Conservation (phyloP, 805 yeast genomes). For the Komagataella populi region DNA sequence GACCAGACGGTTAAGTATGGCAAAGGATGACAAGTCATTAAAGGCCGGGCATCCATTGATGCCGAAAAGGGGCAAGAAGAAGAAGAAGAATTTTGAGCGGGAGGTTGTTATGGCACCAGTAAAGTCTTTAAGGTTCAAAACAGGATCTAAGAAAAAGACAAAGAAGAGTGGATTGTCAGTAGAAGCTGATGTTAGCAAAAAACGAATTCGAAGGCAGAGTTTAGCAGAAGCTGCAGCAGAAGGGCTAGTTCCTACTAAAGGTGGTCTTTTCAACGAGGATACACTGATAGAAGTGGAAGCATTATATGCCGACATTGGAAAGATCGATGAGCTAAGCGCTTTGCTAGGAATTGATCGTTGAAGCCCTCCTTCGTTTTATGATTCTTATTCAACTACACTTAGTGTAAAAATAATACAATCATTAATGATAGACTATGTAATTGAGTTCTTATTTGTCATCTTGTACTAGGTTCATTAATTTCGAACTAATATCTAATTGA, state of each 20-base stretch:
- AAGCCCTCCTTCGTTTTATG: neutral
- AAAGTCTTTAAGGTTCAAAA: slow-evolving; percentile 1
- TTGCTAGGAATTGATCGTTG: slow-evolving; percentile 6
- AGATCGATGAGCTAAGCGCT: slow-evolving; percentile 23
- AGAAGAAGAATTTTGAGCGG: slow-evolving; percentile 16
- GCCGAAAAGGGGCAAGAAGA: slow-evolving; percentile 8
- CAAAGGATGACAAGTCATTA: slow-evolving; percentile 9
- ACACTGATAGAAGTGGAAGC: slow-evolving; percentile 68
- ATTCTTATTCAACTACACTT: neutral
- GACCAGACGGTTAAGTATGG: neutral
- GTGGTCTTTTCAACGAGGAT: slow-evolving; percentile 65
- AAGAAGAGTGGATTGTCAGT: slow-evolving; percentile 6
- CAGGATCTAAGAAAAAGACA: neutral
- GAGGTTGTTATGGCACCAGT: slow-evolving; percentile 11
- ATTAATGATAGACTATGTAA: neutral
- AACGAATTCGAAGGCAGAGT: slow-evolving; percentile 46
- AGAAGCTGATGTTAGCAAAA: slow-evolving; percentile 11
- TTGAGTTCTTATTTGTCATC: slow-evolving; percentile 1
- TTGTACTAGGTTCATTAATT: slow-evolving; percentile 42
- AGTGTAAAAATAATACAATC: neutral
- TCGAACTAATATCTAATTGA: slow-evolving; percentile 68
- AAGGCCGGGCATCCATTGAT: neutral
- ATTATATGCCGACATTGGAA: slow-evolving; percentile 37
- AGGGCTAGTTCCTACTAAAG: slow-evolving; percentile 61
- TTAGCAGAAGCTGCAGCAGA: slow-evolving; percentile 66